phyloP scores from a whole-genome alignment of 176 grass and related monocot genomes.

The Panicum miliaceum region DNA sequence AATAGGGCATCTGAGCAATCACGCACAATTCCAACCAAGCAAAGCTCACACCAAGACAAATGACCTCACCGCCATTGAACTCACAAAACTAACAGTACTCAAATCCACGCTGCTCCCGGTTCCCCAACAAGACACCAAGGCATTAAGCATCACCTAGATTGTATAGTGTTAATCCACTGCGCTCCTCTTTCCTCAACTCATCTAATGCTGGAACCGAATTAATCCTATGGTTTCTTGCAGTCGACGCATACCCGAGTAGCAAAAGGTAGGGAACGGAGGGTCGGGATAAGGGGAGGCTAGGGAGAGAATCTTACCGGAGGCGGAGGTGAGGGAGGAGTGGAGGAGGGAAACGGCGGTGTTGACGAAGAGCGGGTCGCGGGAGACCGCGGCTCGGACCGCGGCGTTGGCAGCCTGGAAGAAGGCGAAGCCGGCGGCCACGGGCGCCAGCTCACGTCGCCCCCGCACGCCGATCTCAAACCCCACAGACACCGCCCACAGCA shows the following conservation, averaged over 20 bases:
- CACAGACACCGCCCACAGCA: conserved; percentile 77
- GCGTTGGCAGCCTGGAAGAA: conserved; percentile 92
- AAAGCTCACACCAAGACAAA: conserved; percentile 28
- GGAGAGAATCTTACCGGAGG: conserved; percentile 51
- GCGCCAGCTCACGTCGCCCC: conserved; percentile 58
- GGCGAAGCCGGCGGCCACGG: conserved; percentile 68
- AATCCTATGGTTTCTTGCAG: not conserved
- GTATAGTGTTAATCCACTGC: not conserved
- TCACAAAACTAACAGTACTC: not conserved
- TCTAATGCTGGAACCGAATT: not conserved
- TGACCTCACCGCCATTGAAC: not conserved
- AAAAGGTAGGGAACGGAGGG: conserved; percentile 29
- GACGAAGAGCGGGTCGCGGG: conserved; percentile 76
- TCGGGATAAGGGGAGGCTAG: not conserved
- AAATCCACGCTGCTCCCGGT: not conserved
- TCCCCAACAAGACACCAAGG: not conserved
- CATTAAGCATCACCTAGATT: not conserved
- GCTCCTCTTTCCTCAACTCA: not conserved
- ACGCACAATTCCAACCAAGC: conserved; percentile 11
- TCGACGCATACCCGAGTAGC: conserved; percentile 14
- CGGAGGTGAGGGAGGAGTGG: conserved; percentile 80
- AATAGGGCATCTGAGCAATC: not conserved
- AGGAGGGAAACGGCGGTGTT: conserved; percentile 93
- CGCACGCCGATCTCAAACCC: conserved; percentile 69
- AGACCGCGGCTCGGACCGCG: conserved; percentile 65